Percentiles rank a stretch among this genome's conserved stretches.
These are phyloP conservation scores for Camelina laxa DNA, from an alignment of 345 rosid genomes.

Conservation along the genomic window DNA sequence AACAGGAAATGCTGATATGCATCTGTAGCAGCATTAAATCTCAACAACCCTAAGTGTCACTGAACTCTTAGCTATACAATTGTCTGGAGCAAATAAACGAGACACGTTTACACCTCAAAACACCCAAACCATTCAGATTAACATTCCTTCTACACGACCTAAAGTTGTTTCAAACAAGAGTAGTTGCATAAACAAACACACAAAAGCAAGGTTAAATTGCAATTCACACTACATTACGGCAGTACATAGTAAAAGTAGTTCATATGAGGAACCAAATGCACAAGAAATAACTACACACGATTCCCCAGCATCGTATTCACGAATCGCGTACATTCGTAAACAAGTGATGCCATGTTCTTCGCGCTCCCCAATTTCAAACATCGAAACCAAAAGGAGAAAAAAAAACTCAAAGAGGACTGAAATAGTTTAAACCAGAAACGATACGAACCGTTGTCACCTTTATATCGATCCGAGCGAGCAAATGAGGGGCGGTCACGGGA, in stretches of 20 bases:
- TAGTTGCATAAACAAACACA: conserved; percentile 59
- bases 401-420: background rate
- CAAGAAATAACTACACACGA: conserved; percentile 1
- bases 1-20: background rate
- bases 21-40: conserved; percentile 2
- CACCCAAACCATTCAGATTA: conserved; percentile 53
- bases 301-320: background rate
- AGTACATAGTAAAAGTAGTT: background rate
- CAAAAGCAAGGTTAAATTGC: conserved; percentile 53
- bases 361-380: conserved; percentile 3
- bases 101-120: conserved; percentile 1
- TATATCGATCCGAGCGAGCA: conserved; percentile 65
- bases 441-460: conserved; percentile 68
- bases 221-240: conserved; percentile 37
- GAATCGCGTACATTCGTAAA: background rate
- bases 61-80: conserved; percentile 13
- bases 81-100: background rate
- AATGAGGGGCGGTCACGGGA: conserved; percentile 62
- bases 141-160: conserved; percentile 69
- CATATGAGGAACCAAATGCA: background rate
- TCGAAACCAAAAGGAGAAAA: conserved; percentile 18
- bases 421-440: background rate
- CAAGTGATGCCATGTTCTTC: conserved; percentile 4
- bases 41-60: background rate
- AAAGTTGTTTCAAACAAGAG: conserved; percentile 76